A percentile compares a stretch with the other conserved stretches of the same genome.
These are phyloP conservation scores for Mortierella sp. DNA, from an alignment of 371 early-diverging fungal species.

Conservation along the genomic window DNA sequence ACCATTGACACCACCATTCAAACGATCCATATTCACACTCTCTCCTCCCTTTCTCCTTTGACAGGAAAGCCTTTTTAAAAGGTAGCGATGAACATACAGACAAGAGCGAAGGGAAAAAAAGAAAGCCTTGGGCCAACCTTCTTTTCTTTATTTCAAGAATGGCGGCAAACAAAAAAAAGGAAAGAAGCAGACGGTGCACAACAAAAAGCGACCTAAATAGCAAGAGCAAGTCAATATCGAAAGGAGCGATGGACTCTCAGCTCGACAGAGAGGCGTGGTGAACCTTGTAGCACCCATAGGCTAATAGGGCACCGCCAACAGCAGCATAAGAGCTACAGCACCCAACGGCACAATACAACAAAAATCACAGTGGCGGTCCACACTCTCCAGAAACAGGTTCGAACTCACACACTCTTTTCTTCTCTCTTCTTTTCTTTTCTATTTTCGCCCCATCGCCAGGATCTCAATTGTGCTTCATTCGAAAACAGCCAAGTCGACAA, in stretches of 20 bases:
- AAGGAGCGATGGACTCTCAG: not conserved
- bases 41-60: not conserved
- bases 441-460: not conserved
- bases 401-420: not conserved
- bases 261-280: not conserved
- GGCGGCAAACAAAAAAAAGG: not conserved
- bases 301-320: not conserved
- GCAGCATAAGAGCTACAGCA: not conserved
- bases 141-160: slow-evolving; percentile 3
- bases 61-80: not conserved
- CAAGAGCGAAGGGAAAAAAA: not conserved
- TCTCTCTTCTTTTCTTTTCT: not conserved
- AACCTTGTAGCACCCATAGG: not conserved
- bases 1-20: not conserved
- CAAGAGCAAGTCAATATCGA: not conserved
- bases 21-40: not conserved
- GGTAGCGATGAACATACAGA: slow-evolving; percentile 1
- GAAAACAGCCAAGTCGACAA: not conserved
- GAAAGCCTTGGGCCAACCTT: not conserved
- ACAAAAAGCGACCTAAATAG: slow-evolving; percentile 5
- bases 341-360: not conserved
- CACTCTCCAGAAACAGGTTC: not conserved
- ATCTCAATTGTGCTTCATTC: not conserved
- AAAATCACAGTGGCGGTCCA: not conserved
- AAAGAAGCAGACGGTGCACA: not conserved